Conservation (phyloP, 2,329 filamentous ascomycete species). For the Neonectria magnoliae region DNA sequence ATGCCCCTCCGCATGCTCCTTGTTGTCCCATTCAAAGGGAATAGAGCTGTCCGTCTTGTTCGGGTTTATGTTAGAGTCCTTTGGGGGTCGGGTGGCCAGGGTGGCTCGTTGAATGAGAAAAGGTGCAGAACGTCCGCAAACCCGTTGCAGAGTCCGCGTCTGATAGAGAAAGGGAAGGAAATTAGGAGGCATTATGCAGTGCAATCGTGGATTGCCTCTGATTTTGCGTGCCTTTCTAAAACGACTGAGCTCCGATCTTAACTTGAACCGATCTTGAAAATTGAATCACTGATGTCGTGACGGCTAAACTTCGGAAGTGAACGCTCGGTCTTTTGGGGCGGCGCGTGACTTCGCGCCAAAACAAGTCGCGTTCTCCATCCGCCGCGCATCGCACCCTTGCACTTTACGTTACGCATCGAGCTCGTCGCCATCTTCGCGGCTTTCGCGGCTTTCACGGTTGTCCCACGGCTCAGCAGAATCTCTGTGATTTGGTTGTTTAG, state of each 20-base stretch:
- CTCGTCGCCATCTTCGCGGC: background rate
- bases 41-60: constrained; percentile 52
- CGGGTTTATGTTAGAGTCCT: constrained; percentile 18
- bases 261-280: constrained; percentile 22
- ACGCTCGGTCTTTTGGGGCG: constrained; percentile 18
- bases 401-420: background rate
- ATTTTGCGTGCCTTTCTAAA: background rate
- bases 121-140: constrained; percentile 39
- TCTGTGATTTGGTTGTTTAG: background rate
- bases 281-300: constrained; percentile 19
- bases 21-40: constrained; percentile 64
- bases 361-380: constrained; percentile 33
- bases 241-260: background rate
- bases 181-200: constrained; percentile 57
- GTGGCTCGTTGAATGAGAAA: constrained; percentile 36
- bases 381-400: constrained; percentile 10
- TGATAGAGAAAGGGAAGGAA: constrained; percentile 77
- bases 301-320: constrained; percentile 36
- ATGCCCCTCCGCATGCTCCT: constrained; percentile 44
- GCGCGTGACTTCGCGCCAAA: constrained; percentile 48
- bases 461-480: background rate
- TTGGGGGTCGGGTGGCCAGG: constrained; percentile 23
- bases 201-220: background rate
- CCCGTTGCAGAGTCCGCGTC: constrained; percentile 65
- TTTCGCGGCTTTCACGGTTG: background rate